Percentiles rank a stretch among this genome's conserved stretches.
Conservation (phyloP, 495 filamentous ascomycete genomes). For the Cercophora scortea region DNA sequence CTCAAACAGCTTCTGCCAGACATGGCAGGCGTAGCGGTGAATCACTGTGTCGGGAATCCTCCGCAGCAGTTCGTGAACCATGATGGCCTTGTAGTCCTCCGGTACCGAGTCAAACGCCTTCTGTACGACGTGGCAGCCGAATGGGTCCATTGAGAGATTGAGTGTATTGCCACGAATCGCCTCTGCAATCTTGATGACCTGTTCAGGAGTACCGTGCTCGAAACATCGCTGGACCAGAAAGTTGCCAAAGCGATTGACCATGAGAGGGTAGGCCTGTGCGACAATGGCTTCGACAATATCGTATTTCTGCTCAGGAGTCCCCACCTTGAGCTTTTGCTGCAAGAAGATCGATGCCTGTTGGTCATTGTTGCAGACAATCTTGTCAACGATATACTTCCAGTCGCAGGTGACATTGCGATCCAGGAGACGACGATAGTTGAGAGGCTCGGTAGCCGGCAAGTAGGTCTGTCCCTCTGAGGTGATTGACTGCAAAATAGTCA, state of each 20-base stretch:
- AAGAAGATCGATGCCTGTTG: slow-evolving; percentile 98
- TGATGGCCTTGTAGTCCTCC: slow-evolving; percentile 93
- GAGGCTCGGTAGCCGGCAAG: slow-evolving; percentile 79
- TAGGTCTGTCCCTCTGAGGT: slow-evolving; percentile 64
- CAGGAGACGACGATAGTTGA: slow-evolving; percentile 91
- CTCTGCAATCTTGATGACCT: slow-evolving; percentile 90
- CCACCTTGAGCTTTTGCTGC: slow-evolving; percentile 97
- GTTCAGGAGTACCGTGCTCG: slow-evolving; percentile 92
- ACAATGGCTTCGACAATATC: slow-evolving; percentile 97
- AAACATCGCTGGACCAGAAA: slow-evolving; percentile 98
- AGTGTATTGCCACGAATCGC: slow-evolving; percentile 92
- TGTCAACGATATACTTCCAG: slow-evolving; percentile 99
- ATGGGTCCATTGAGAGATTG: slow-evolving; percentile 93
- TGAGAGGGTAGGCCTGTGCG: slow-evolving; percentile 87
- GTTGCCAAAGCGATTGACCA: slow-evolving; percentile 98
- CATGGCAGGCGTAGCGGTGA: slow-evolving; percentile 96
- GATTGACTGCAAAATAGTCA: slow-evolving; percentile 25
- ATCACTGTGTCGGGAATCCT: slow-evolving; percentile 97
- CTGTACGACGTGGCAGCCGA: slow-evolving; percentile 96
- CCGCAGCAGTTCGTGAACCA: slow-evolving; percentile 94
- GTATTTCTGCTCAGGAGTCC: slow-evolving; percentile 89
- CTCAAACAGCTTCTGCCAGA: slow-evolving; percentile 99
- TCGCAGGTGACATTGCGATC: slow-evolving; percentile 96
- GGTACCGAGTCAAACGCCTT: slow-evolving; percentile 97
- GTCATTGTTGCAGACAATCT: slow-evolving; percentile 98